phyloP scores from a whole-genome alignment of 306 rosid genomes.

The Pyrus pyrifolia region DNA sequence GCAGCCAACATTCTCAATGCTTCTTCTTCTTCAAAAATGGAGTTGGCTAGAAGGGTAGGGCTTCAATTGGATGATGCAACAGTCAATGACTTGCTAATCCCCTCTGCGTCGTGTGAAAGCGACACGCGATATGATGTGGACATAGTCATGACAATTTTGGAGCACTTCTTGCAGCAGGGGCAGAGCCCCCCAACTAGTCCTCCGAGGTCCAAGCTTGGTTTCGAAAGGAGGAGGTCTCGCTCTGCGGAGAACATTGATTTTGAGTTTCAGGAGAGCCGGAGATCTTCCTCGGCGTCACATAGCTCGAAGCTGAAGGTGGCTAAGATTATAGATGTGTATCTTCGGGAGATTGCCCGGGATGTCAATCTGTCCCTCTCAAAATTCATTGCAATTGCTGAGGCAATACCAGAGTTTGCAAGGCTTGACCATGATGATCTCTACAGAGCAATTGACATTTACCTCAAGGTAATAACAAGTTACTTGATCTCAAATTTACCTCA shows the following conservation, averaged over 20 bases:
- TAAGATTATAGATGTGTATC: constrained; percentile 81
- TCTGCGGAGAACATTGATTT: constrained; percentile 85
- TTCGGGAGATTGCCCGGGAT: constrained; percentile 79
- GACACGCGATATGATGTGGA: constrained; percentile 67
- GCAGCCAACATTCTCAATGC: constrained; percentile 83
- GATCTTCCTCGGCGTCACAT: constrained; percentile 95
- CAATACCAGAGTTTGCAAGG: constrained; percentile 88
- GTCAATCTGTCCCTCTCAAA: constrained; percentile 61
- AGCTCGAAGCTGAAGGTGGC: constrained; percentile 84
- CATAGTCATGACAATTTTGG: constrained; percentile 64
- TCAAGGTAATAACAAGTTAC: constrained; percentile 50
- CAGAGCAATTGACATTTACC: constrained; percentile 85
- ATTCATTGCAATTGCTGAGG: constrained; percentile 70
- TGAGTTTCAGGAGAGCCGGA: constrained; percentile 88
- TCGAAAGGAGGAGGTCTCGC: constrained; percentile 82
- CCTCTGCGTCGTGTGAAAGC: constrained; percentile 43
- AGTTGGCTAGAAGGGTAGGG: constrained; percentile 71
- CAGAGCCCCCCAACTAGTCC: constrained; percentile 94
- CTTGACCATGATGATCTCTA: constrained; percentile 93
- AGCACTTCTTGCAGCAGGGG: constrained; percentile 71
- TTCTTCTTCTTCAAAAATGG: constrained; percentile 74
- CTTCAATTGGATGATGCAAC: constrained; percentile 86
- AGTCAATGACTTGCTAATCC: constrained; percentile 67
- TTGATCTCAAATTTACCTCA: constrained; percentile 10
- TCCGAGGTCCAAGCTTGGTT: constrained; percentile 55